Conservation (phyloP, 768 basidiomycete genomes). For the Collybia sordida region DNA sequence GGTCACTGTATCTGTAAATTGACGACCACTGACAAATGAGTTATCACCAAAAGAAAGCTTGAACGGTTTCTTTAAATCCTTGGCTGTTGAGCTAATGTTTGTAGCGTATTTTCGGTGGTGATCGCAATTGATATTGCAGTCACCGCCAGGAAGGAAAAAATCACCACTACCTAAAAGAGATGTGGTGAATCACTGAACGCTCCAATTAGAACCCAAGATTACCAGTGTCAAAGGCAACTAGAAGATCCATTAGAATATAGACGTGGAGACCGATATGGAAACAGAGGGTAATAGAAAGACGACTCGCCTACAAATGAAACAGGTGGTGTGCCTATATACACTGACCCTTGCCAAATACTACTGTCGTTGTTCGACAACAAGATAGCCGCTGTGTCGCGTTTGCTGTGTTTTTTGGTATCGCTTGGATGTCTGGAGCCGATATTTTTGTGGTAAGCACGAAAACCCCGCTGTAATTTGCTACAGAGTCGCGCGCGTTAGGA, state of each 20-base stretch:
- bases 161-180: constrained; percentile 42
- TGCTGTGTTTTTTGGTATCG: constrained; percentile 15
- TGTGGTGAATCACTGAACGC: not conserved
- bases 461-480: constrained; percentile 44
- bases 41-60: constrained; percentile 50
- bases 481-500: not conserved
- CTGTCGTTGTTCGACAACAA: constrained; percentile 35
- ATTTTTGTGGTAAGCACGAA: constrained; percentile 43
- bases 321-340: constrained; percentile 49
- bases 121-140: constrained; percentile 33
- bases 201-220: not conserved
- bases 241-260: not conserved
- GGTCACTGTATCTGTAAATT: constrained; percentile 48
- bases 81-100: constrained; percentile 34
- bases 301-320: constrained; percentile 37
- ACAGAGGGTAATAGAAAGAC: not conserved
- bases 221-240: constrained; percentile 54
- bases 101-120: constrained; percentile 39
- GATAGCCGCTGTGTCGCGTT: constrained; percentile 26
- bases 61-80: constrained; percentile 30
- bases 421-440: constrained; percentile 39
- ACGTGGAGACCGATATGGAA: not conserved
- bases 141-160: constrained; percentile 41
- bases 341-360: constrained; percentile 44
- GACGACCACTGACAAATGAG: constrained; percentile 38